Percentiles rank a stretch among this genome's conserved stretches.
phyloP scores from a whole-genome alignment of 768 basidiomycete genomes.

The Coprinopsis strossmayeri region DNA sequence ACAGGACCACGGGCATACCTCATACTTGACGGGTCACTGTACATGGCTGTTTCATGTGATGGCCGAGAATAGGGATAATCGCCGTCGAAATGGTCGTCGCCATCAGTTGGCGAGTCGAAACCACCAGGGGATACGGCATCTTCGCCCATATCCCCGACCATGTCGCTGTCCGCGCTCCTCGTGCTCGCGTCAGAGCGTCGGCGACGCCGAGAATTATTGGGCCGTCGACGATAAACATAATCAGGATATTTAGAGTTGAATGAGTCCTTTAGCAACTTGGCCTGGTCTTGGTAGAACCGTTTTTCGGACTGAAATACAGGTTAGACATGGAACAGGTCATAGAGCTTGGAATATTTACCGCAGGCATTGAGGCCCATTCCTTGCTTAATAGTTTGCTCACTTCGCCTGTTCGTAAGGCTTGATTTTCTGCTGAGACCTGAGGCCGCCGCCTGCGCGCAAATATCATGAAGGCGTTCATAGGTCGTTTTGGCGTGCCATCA shows the following conservation, averaged over 20 bases:
- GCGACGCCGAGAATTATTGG: constrained; percentile 76
- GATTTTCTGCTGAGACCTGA: constrained; percentile 81
- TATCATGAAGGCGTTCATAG: constrained; percentile 95
- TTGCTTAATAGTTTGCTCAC: constrained; percentile 84
- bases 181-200: constrained; percentile 31
- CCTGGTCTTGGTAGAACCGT: constrained; percentile 84
- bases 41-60: constrained; percentile 4
- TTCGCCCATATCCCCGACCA: constrained; percentile 23
- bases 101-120: constrained; percentile 31
- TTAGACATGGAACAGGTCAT: background rate
- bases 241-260: constrained; percentile 86
- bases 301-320: constrained; percentile 56
- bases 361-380: constrained; percentile 78
- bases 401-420: constrained; percentile 85
- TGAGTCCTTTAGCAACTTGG: constrained; percentile 77
- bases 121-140: constrained; percentile 25
- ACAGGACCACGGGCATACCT: constrained; percentile 14
- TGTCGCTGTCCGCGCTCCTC: constrained; percentile 23
- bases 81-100: constrained; percentile 25
- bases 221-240: constrained; percentile 83
- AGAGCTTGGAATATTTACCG: constrained; percentile 38
- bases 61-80: constrained; percentile 19
- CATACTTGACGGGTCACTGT: background rate
- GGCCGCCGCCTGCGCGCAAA: constrained; percentile 78
- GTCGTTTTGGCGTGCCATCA: constrained; percentile 83